Evolutionary conservation across 495 filamentous ascomycete genomes (phyloP), one percentile per base, ranked within the genome.

Genomic region (Lepidopterella palustris): DNA sequence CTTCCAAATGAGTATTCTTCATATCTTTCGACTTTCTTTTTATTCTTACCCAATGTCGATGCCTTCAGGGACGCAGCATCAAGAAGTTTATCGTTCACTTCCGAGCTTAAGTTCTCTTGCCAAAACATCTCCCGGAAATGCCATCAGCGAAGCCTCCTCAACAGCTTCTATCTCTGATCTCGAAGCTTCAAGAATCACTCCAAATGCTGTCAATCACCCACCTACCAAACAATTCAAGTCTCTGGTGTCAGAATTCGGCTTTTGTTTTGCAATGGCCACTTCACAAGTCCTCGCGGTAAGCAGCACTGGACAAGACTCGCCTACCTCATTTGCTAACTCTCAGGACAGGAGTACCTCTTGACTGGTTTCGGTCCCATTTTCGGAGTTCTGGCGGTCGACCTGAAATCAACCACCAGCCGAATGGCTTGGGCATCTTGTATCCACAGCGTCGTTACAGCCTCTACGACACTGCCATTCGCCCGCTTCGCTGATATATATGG

Each of bases 351-450:
- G n/a, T 50, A 50, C 25, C 47, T 50, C 18, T 50, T 50, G 20
- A 50, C 47, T 5, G 47, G 47, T 15, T 24, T 27, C n/a, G 47
- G 47, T 13, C 47, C 21, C 6, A 27, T 50, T 50, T 50, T 50
- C 20, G 5, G 25, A 2, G 8, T 27, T 27, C 15, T 50, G 24
- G 47, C 47, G 10, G 24, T 15, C 6, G 20, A 50, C 24, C 25
- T 50, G 5, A 24, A 50, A 5, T 25, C 47, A 13, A 25, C 47
- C 6, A 25, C 47, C 21, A 50, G 20, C 15, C 21, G 20, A 4
- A 50, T 50, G 47, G 47, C 47, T 25, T 50, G 47, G 47, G 47
- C 47, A 26, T 50, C 47, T 0, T 50, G 47, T 8, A 50, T 50
- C 5, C 47, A 50, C n/a, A 50, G 47, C 21, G 47, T 50, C 8